Conservation (phyloP, 768 basidiomycete genomes). For the Trametes gibbosa region DNA sequence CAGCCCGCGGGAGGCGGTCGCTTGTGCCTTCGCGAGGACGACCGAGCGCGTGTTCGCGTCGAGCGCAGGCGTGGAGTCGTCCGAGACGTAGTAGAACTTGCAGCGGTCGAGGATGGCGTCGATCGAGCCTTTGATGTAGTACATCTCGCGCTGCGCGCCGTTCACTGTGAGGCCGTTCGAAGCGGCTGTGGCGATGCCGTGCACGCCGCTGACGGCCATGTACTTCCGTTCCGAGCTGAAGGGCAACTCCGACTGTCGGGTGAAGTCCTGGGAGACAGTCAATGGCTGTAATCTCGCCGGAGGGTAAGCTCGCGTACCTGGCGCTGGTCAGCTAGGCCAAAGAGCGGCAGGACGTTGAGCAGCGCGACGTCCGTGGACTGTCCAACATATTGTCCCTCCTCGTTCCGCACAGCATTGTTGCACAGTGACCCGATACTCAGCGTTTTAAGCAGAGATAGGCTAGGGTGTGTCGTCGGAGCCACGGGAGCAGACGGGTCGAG, state of each 20-base stretch:
- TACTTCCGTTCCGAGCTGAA: conserved; percentile 94
- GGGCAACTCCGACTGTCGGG: conserved; percentile 57
- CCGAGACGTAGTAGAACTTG: conserved; percentile 85
- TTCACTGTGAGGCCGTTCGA: conserved; percentile 26
- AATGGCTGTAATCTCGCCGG: not conserved
- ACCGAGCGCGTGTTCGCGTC: conserved; percentile 65
- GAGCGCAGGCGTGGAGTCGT: conserved; percentile 81
- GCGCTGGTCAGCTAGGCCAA: conserved; percentile 69
- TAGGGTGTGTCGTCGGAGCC: conserved; percentile 37
- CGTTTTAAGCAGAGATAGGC: conserved; percentile 69
- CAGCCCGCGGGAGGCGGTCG: conserved; percentile 71
- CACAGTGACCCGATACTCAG: conserved; percentile 85
- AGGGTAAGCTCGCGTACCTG: conserved; percentile 43
- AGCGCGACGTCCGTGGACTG: conserved; percentile 94
- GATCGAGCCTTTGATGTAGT: conserved; percentile 91
- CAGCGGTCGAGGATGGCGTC: conserved; percentile 85
- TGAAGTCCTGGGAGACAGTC: not conserved
- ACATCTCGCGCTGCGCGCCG: conserved; percentile 59
- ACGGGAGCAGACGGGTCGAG: conserved; percentile 55
- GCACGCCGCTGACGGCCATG: conserved; percentile 85
- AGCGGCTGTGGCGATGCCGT: conserved; percentile 38
- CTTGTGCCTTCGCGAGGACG: conserved; percentile 69
- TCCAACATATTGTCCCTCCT: conserved; percentile 73
- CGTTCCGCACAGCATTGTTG: conserved; percentile 77
- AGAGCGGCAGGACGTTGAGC: conserved; percentile 69